Conservation (phyloP, 306 rosid genomes). For the Rosa rugosa region DNA sequence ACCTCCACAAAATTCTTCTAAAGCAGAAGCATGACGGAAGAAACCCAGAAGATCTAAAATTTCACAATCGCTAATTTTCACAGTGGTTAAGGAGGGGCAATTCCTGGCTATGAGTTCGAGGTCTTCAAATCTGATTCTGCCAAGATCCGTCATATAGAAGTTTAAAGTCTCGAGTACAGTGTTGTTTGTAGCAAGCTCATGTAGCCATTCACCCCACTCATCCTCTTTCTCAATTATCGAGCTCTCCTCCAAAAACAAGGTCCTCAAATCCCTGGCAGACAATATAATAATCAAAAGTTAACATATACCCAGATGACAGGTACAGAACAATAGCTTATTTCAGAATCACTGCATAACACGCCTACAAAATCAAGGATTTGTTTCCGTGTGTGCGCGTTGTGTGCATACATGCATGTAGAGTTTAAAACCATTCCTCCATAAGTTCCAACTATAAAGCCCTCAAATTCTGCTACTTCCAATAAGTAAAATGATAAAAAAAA, state of each 20-base stretch:
- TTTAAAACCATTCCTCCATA: background rate
- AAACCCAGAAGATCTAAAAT: slow-evolving; percentile 62
- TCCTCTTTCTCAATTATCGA: slow-evolving; percentile 62
- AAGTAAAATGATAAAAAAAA: background rate
- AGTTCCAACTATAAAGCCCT: background rate
- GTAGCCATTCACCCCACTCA: slow-evolving; percentile 86
- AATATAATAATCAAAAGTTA: slow-evolving; percentile 13
- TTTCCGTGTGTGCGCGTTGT: background rate
- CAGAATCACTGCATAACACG: background rate
- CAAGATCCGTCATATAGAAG: slow-evolving; percentile 79
- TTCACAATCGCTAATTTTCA: slow-evolving; percentile 80
- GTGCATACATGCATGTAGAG: background rate
- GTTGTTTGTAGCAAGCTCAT: slow-evolving; percentile 77
- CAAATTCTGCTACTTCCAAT: background rate
- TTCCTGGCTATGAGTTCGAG: slow-evolving; percentile 84
- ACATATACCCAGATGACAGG: slow-evolving; percentile 4
- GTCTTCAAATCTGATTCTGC: slow-evolving; percentile 53
- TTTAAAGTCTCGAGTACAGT: slow-evolving; percentile 80
- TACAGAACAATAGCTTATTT: slow-evolving; percentile 15
- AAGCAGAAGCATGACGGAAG: slow-evolving; percentile 58
- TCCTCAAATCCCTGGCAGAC: slow-evolving; percentile 60
- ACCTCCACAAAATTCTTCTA: slow-evolving; percentile 94
- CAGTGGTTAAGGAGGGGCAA: slow-evolving; percentile 66
- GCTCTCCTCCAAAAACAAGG: slow-evolving; percentile 88
- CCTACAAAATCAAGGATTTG: background rate